Evolutionary conservation across 805 yeast species (phyloP).

Genomic region (Suhomyces vadensis): DNA sequence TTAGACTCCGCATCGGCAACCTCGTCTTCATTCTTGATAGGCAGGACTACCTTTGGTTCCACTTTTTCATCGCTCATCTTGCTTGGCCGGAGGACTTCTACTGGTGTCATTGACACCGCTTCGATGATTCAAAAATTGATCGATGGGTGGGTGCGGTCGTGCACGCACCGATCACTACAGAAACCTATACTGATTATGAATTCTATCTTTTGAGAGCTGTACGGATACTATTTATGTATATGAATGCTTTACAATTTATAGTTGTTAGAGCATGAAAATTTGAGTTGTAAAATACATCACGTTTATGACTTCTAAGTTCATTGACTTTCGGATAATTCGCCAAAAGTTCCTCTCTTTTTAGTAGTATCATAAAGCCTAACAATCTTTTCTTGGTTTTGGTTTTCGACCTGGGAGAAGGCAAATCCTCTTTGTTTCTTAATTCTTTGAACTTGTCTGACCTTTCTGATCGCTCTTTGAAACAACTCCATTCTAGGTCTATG

Average conservation of each 20-base stretch:
- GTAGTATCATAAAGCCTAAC: constrained; percentile 96
- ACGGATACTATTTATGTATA: no score
- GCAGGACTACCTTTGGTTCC: constrained; percentile 1
- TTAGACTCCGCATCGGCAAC: constrained; percentile 12
- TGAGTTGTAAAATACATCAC: no score
- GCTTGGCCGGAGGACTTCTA: background rate
- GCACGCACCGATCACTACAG: no score
- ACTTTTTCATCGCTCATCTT: background rate
- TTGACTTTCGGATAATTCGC: constrained; percentile 41
- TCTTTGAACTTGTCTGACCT: constrained; percentile 96
- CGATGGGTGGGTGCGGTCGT: background rate
- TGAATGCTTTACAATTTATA: background rate
- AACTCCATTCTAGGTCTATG: constrained; percentile 95
- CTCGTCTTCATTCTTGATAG: constrained; percentile 2
- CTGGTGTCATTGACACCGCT: no score
- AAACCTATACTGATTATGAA: no score
- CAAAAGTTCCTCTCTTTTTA: constrained; percentile 72
- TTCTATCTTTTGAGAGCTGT: no score
- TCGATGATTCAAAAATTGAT: background rate
- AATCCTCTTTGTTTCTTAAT: constrained; percentile 98
- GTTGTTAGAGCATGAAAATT: background rate
- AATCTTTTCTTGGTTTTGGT: constrained; percentile 86
- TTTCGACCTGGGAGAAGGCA: constrained; percentile 93
- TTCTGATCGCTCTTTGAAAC: constrained; percentile 94
- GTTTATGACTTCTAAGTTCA: background rate